Conservation (phyloP, 192 early-diverging fungal genomes). For the Gaertneriomyces semiglobifer region DNA sequence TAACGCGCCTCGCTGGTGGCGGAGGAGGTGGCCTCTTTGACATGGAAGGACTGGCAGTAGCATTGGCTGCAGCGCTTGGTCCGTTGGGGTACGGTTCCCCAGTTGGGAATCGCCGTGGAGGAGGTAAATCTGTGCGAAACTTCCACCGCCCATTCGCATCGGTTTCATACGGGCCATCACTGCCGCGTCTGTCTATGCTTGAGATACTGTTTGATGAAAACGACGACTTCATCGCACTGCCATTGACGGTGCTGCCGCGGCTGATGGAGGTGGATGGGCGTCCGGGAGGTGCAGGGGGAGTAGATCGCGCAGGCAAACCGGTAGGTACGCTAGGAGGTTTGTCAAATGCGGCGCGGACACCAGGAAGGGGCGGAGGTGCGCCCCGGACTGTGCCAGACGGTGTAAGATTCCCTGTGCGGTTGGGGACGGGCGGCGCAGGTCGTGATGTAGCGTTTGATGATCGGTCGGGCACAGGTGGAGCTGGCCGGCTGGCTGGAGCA, state of each 20-base stretch:
- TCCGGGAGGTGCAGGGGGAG: too few species aligned
- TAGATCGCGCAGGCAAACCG: too few species aligned
- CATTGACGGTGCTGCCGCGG: too few species aligned
- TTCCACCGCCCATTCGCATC: constrained; percentile 42
- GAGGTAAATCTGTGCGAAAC: constrained; percentile 47
- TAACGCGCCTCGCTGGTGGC: constrained; percentile 13
- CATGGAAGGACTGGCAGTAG: constrained; percentile 4
- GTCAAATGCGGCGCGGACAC: background rate
- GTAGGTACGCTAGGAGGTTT: too few species aligned
- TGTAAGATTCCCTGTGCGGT: too few species aligned
- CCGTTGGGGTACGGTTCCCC: constrained; percentile 17
- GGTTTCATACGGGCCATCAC: constrained; percentile 10
- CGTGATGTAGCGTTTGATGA: too few species aligned
- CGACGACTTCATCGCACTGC: constrained; percentile 10
- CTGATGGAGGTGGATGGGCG: too few species aligned
- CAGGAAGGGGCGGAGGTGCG: background rate
- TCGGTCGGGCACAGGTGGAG: constrained; percentile 7
- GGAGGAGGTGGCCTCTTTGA: constrained; percentile 33
- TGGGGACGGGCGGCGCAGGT: too few species aligned
- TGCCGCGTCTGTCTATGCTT: constrained; percentile 8
- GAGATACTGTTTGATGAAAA: constrained; percentile 15
- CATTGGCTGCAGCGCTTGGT: too few species aligned
- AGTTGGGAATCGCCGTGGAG: constrained; percentile 38
- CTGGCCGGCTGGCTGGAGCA: constrained; percentile 5
- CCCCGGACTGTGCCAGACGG: background rate